These are phyloP conservation scores for Hypomontagnella monticulosa DNA, from an alignment of 495 filamentous ascomycete species.

Conservation along the genomic window DNA sequence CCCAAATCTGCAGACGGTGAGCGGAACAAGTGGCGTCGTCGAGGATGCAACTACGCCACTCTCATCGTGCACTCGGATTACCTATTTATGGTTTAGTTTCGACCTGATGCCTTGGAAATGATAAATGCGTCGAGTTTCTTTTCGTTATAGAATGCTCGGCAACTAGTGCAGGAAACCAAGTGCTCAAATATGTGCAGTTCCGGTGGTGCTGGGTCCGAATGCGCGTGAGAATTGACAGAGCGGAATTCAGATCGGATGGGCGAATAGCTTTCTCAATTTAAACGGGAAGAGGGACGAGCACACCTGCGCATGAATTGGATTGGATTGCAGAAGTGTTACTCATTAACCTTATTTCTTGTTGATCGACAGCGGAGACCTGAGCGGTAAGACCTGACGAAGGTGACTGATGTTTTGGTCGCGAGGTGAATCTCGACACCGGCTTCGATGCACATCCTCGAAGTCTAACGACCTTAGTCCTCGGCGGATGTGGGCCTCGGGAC, in stretches of 20 bases:
- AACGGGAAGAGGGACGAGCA: constrained; percentile 2
- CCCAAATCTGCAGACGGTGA: constrained; percentile 38
- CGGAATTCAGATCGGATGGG: constrained; percentile 28
- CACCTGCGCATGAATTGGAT: constrained; percentile 10
- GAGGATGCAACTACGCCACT: constrained; percentile 33
- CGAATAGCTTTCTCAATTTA: constrained; percentile 9
- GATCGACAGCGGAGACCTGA: constrained; percentile 24
- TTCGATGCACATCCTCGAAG: constrained; percentile 38
- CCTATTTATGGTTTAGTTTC: constrained; percentile 26
- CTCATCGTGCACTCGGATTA: constrained; percentile 23
- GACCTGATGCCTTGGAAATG: constrained; percentile 8
- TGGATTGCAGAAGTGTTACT: constrained; percentile 19
- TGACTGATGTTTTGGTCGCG: constrained; percentile 27
- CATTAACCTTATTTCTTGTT: constrained; percentile 32
- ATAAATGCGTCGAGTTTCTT: constrained; percentile 7
- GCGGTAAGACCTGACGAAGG: constrained; percentile 30
- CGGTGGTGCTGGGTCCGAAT: constrained; percentile 24
- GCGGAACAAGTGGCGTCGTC: constrained; percentile 40
- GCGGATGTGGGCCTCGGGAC: constrained; percentile 25
- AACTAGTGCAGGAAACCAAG: constrained; percentile 30
- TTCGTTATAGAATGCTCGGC: constrained; percentile 27
- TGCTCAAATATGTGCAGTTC: constrained; percentile 30
- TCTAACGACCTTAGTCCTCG: constrained; percentile 32
- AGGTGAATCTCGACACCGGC: constrained; percentile 21
- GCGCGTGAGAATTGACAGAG: constrained; percentile 37